These are phyloP conservation scores for Microcyclospora tardicrescens DNA, from an alignment of 2,329 filamentous ascomycete species.

Conservation along the genomic window DNA sequence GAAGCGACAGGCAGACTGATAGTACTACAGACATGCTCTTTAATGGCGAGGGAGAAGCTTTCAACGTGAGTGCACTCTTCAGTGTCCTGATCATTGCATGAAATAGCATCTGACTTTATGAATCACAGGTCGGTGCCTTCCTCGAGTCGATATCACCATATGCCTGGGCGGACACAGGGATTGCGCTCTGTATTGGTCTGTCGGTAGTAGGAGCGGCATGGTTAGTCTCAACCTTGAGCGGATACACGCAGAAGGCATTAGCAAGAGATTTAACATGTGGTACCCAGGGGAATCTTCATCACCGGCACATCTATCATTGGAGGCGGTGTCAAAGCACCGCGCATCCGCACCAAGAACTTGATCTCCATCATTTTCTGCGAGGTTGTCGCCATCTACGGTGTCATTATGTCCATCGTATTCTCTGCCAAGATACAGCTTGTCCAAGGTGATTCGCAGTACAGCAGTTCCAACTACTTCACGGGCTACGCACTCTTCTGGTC, in stretches of 20 bases:
- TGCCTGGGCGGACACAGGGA: conserved; percentile 82
- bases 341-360: conserved; percentile 97
- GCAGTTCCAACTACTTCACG: conserved; percentile 76
- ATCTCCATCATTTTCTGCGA: conserved; percentile 99
- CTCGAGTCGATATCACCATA: conserved; percentile 89
- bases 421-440: conserved; percentile 70
- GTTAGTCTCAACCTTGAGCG: conserved; percentile 34
- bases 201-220: conserved; percentile 96
- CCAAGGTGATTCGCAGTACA: conserved; percentile 51
- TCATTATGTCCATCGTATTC: conserved; percentile 99
- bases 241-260: conserved; percentile 1
- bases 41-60: conserved; percentile 86
- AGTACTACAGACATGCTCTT: conserved; percentile 80
- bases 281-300: conserved; percentile 90
- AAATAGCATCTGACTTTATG: not conserved
- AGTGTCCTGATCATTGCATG: not conserved
- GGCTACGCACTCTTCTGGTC: conserved; percentile 95
- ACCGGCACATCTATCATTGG: conserved; percentile 96
- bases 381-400: conserved; percentile 98
- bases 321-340: conserved; percentile 87
- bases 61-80: conserved; percentile 56
- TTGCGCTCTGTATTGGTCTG: conserved; percentile 85
- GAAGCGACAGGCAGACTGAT: conserved; percentile 14
- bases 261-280: conserved; percentile 8
- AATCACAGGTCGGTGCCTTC: conserved; percentile 70